phyloP scores from a whole-genome alignment of 1,139 yeast species.

The Maudiozyma humilis region DNA sequence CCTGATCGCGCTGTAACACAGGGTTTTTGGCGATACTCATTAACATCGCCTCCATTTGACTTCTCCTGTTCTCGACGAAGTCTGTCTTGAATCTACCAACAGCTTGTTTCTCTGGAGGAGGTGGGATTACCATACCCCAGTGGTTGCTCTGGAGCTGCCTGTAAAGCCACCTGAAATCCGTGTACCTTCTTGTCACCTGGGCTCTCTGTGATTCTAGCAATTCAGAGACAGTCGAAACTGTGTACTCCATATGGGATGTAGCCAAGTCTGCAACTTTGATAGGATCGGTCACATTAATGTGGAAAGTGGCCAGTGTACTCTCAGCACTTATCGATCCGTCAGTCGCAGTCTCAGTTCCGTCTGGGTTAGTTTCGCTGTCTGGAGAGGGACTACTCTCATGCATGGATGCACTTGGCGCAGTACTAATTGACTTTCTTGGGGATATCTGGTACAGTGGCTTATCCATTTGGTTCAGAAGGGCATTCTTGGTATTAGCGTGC shows the following conservation, averaged over 20 bases:
- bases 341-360: neutral
- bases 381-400: neutral
- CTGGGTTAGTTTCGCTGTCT: neutral
- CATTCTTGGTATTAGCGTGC: slow-evolving; percentile 4
- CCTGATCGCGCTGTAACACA: slow-evolving; percentile 57
- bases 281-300: slow-evolving; percentile 81
- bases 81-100: slow-evolving; percentile 83
- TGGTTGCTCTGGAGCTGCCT: slow-evolving; percentile 79
- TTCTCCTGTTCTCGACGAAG: slow-evolving; percentile 77
- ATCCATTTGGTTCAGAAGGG: slow-evolving; percentile 21
- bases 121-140: slow-evolving; percentile 88
- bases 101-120: slow-evolving; percentile 94
- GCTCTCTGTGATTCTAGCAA: slow-evolving; percentile 33
- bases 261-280: slow-evolving; percentile 86
- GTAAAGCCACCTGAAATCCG: slow-evolving; percentile 81
- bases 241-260: slow-evolving; percentile 80
- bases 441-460: slow-evolving; percentile 23
- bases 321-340: neutral
- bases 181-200: slow-evolving; percentile 66
- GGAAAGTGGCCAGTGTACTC: slow-evolving; percentile 33
- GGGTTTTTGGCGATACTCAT: slow-evolving; percentile 53
- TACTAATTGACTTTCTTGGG: slow-evolving; percentile 9
- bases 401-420: neutral
- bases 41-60: slow-evolving; percentile 85
- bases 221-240: slow-evolving; percentile 52